Evolutionary conservation across 805 yeast genomes (phyloP).

Genomic region (Priceomyces melissophilus): DNA sequence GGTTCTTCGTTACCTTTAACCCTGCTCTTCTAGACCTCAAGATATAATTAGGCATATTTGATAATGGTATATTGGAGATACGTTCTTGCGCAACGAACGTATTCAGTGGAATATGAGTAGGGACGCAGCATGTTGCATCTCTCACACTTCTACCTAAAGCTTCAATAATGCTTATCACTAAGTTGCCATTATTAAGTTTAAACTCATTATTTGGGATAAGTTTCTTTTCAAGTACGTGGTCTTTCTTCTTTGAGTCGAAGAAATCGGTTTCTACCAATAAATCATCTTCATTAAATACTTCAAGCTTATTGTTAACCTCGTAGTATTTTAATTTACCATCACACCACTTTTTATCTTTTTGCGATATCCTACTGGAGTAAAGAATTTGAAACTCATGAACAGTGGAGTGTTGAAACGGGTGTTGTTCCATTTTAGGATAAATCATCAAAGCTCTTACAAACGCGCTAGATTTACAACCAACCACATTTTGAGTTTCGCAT

Average conservation of each 20-base stretch:
- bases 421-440: conserved; percentile 3
- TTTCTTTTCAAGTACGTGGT: conserved; percentile 14
- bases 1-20: too few species aligned
- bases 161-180: conserved; percentile 29
- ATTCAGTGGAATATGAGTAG: neutral
- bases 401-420: conserved; percentile 29
- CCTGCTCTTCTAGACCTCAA: too few species aligned
- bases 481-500: neutral
- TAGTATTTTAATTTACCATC: conserved; percentile 48
- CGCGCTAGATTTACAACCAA: neutral
- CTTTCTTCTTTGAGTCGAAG: conserved; percentile 17
- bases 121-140: conserved; percentile 28
- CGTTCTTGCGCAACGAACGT: neutral
- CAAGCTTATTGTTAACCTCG: conserved; percentile 47
- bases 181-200: conserved; percentile 21
- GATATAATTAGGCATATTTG: too few species aligned
- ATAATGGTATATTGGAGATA: too few species aligned
- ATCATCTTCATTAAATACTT: conserved; percentile 36
- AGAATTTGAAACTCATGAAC: conserved; percentile 47
- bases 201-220: conserved; percentile 19
- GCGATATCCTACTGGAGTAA: conserved; percentile 42
- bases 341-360: conserved; percentile 49
- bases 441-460: neutral
- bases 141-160: conserved; percentile 32
- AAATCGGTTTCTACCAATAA: conserved; percentile 34